These are phyloP conservation scores for Apiospora marii DNA, from an alignment of 2,329 filamentous ascomycete genomes.

Conservation along the genomic window DNA sequence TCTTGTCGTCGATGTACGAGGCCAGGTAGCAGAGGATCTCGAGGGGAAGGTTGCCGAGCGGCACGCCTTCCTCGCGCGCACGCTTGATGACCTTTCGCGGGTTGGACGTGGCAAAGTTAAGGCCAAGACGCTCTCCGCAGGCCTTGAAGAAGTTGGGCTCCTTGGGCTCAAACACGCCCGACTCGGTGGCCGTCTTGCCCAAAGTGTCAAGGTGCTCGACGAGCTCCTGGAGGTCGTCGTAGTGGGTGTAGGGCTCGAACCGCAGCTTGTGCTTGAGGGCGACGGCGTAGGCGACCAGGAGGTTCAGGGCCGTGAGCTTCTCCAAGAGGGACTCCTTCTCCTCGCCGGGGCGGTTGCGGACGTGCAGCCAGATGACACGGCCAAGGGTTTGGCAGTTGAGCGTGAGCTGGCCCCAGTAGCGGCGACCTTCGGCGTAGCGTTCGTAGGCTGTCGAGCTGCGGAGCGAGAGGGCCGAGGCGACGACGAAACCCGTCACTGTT, in stretches of 20 bases:
- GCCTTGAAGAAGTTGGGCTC: constrained; percentile 65
- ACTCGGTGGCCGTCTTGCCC: constrained; percentile 53
- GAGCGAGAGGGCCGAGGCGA: constrained; percentile 73
- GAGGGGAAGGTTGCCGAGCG: constrained; percentile 82
- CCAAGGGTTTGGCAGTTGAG: constrained; percentile 72
- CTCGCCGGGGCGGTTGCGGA: constrained; percentile 63
- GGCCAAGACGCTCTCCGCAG: constrained; percentile 75
- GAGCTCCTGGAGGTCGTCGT: constrained; percentile 75
- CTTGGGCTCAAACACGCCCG: constrained; percentile 46
- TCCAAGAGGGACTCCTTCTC: constrained; percentile 73
- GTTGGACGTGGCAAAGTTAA: constrained; percentile 80
- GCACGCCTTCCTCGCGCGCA: constrained; percentile 54
- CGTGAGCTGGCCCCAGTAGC: constrained; percentile 67
- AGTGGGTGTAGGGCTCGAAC: constrained; percentile 82
- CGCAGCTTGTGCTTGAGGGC: constrained; percentile 83
- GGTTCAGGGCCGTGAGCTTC: constrained; percentile 76
- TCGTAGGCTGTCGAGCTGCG: constrained; percentile 83
- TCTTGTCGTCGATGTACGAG: constrained; percentile 69
- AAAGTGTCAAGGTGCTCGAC: constrained; percentile 79
- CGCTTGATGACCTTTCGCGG: constrained; percentile 80
- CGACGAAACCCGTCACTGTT: constrained; percentile 85
- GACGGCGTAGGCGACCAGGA: constrained; percentile 79
- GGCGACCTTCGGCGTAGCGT: constrained; percentile 67
- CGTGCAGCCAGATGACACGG: constrained; percentile 85
- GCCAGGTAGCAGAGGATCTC: constrained; percentile 80